Conservation (phyloP, 257 asterid genomes). For the Buddleja alternifolia region DNA sequence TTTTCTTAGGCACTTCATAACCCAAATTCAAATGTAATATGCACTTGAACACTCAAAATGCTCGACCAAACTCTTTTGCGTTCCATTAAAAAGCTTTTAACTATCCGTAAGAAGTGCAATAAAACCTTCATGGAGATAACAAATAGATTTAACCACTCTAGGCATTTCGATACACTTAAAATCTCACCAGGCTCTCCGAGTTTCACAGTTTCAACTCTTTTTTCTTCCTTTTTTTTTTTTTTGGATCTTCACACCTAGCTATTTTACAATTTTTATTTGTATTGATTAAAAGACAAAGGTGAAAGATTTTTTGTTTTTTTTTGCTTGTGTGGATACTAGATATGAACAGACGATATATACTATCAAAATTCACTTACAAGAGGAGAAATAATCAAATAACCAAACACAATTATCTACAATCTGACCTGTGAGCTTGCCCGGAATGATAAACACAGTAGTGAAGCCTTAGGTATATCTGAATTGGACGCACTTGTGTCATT, state of each 20-base stretch:
- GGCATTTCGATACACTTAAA: too few relatives aligned
- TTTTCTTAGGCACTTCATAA: background rate
- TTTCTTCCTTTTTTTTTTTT: too few relatives aligned
- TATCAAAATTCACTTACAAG: conserved; percentile 4
- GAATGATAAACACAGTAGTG: conserved; percentile 75
- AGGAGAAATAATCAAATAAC: background rate
- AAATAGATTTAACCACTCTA: background rate
- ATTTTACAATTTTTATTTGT: background rate
- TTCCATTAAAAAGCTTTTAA: conserved; percentile 5
- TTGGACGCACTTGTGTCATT: conserved; percentile 32
- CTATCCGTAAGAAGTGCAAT: background rate
- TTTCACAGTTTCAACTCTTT: background rate
- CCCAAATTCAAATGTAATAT: background rate
- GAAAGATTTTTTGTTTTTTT: too few relatives aligned
- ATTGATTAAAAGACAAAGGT: background rate
- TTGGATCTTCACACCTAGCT: background rate
- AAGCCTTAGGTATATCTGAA: conserved; percentile 54
- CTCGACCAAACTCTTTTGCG: background rate
- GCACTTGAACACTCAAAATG: background rate
- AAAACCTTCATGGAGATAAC: background rate
- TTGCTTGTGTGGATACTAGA: too few relatives aligned
- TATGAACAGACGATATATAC: background rate
- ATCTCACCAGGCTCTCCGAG: background rate
- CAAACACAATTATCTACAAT: background rate
- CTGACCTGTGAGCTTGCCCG: conserved; percentile 80